Percentiles rank a stretch among this genome's conserved stretches.
Evolutionary conservation across 352 stramenopile genomes (phyloP).

Genomic region (Phytophthora pseudosyringae): DNA sequence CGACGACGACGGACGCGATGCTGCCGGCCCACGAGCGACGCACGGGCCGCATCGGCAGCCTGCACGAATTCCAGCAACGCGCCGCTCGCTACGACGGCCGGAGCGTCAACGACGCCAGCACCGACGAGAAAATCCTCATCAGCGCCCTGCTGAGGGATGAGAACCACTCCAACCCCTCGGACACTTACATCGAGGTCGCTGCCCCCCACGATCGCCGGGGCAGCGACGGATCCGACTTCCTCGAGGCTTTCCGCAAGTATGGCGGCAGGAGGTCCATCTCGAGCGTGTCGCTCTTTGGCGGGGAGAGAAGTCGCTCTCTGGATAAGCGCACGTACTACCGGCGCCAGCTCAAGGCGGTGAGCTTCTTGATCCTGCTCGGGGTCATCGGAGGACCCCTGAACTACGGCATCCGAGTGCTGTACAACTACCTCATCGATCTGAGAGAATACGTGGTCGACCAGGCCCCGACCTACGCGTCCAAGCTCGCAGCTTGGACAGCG

Average conservation of each 20-base stretch:
- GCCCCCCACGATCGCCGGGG: constrained; percentile 9
- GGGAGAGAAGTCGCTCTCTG: constrained; percentile 45
- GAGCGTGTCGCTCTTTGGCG: constrained; percentile 69
- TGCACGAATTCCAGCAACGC: constrained; percentile 87
- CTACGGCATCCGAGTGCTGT: constrained; percentile 71
- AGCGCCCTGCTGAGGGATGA: constrained; percentile 23
- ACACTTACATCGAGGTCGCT: constrained; percentile 27
- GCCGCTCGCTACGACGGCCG: constrained; percentile 56
- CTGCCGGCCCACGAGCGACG: constrained; percentile 74
- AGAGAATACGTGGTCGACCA: constrained; percentile 51
- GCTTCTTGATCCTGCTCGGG: constrained; percentile 81
- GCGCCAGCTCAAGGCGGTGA: constrained; percentile 71
- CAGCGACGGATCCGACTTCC: constrained; percentile 47
- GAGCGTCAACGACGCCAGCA: constrained; percentile 10
- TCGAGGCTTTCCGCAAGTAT: constrained; percentile 44
- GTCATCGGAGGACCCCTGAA: constrained; percentile 82
- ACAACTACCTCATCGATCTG: constrained; percentile 49
- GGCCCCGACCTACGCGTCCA: constrained; percentile 31
- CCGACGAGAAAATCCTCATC: constrained; percentile 35
- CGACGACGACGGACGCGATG: constrained; percentile 21
- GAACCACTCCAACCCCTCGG: neutral
- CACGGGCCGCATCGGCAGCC: constrained; percentile 71
- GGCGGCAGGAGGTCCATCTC: constrained; percentile 57
- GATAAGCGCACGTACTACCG: constrained; percentile 58
- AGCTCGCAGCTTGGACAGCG: constrained; percentile 66